These are phyloP conservation scores for Ganoderma lingzhi DNA, from an alignment of 1,284 basidiomycete genomes.

Conservation along the genomic window DNA sequence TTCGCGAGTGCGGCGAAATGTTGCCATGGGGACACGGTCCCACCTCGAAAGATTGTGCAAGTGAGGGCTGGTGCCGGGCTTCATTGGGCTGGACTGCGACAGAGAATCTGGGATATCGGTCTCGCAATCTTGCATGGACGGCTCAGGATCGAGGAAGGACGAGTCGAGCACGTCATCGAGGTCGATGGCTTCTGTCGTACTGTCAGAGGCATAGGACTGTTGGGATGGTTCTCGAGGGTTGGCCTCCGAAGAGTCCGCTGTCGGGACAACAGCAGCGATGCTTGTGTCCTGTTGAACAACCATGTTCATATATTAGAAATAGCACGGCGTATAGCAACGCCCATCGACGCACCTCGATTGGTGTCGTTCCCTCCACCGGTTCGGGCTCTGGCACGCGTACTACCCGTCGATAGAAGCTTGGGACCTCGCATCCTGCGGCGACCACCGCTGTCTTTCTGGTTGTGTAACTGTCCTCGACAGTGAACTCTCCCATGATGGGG, in stretches of 20 bases:
- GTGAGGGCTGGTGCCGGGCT: conserved; percentile 32
- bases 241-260: conserved; percentile 44
- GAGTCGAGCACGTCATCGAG: conserved; percentile 85
- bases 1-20: conserved; percentile 74
- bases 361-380: conserved; percentile 14
- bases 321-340: background rate
- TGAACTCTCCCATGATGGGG: conserved; percentile 68
- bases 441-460: conserved; percentile 65
- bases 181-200: conserved; percentile 63
- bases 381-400: conserved; percentile 21
- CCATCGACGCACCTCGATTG: conserved; percentile 23
- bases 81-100: conserved; percentile 31
- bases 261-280: conserved; percentile 18
- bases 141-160: conserved; percentile 69
- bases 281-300: conserved; percentile 16
- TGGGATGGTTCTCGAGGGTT: conserved; percentile 27
- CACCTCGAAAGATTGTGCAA: conserved; percentile 62
- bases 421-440: conserved; percentile 57
- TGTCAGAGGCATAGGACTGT: conserved; percentile 39
- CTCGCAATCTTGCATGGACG: conserved; percentile 39
- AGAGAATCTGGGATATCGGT: conserved; percentile 27
- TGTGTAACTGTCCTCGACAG: conserved; percentile 40
- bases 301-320: conserved; percentile 6
- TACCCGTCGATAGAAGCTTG: conserved; percentile 68
- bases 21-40: conserved; percentile 77